phyloP scores from a whole-genome alignment of 345 rosid species.

The Gossypium sturtianum region DNA sequence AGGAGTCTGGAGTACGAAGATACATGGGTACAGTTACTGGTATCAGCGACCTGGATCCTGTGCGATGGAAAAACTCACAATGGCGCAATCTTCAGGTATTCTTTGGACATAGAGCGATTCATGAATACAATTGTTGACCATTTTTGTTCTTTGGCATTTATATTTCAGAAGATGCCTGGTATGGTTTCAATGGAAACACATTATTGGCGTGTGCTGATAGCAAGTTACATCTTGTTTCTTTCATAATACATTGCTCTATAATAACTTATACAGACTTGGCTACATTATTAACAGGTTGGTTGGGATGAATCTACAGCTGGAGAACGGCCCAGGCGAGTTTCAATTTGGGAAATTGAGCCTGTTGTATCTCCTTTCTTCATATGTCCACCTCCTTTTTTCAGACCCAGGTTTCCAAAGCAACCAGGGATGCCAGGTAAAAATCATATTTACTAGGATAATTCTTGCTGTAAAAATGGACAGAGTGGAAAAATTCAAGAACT shows the following conservation, averaged over 20 bases:
- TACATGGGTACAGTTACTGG: constrained; percentile 96
- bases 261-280: background rate
- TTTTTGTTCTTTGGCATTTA: background rate
- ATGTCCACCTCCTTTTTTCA: constrained; percentile 95
- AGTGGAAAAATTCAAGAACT: background rate
- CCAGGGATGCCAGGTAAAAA: constrained; percentile 81
- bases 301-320: constrained; percentile 98
- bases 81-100: constrained; percentile 98
- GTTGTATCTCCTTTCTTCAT: constrained; percentile 90
- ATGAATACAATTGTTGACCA: background rate
- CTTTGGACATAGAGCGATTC: background rate
- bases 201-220: background rate
- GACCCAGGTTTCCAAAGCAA: constrained; percentile 81
- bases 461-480: background rate
- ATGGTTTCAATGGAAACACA: background rate
- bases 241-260: background rate
- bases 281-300: constrained; percentile 56
- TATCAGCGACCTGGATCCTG: constrained; percentile 77
- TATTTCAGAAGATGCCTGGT: background rate
- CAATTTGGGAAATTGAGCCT: constrained; percentile 94
- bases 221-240: background rate
- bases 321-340: constrained; percentile 81
- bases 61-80: constrained; percentile 90
- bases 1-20: constrained; percentile 91
- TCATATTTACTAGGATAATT: background rate